Conservation (phyloP, 2,329 filamentous ascomycete genomes). For the Bipolaris cookei region DNA sequence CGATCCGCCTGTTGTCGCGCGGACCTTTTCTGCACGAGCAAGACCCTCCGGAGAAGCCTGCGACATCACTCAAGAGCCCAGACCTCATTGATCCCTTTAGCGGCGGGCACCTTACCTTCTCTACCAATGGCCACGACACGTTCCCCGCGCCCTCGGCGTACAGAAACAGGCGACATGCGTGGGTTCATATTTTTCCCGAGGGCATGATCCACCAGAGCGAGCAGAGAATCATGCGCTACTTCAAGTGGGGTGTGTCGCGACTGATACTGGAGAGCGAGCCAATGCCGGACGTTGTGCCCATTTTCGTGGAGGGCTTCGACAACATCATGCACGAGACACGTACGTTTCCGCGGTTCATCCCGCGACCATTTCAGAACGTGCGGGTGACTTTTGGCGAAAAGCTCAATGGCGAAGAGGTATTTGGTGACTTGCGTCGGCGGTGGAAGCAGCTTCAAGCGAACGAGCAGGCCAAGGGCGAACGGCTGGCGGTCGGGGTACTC, state of each 20-base stretch:
- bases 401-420: conserved; percentile 73
- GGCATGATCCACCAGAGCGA: conserved; percentile 90
- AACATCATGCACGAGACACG: conserved; percentile 86
- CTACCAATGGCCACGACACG: conserved; percentile 69
- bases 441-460: conserved; percentile 73
- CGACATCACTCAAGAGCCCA: conserved; percentile 35
- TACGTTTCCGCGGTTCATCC: conserved; percentile 78
- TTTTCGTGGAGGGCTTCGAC: conserved; percentile 92
- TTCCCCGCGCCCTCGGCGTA: conserved; percentile 77
- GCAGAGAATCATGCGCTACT: conserved; percentile 83
- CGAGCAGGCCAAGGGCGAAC: conserved; percentile 55
- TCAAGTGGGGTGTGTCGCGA: conserved; percentile 95
- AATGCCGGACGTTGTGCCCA: conserved; percentile 85
- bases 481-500: conserved; percentile 63
- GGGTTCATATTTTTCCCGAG: conserved; percentile 97
- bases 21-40: conserved; percentile 54
- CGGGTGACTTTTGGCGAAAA: conserved; percentile 79
- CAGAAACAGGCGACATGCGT: conserved; percentile 71
- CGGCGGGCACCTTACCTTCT: conserved; percentile 62
- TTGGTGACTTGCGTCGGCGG: conserved; percentile 75
- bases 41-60: conserved; percentile 31
- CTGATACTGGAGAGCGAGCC: conserved; percentile 89
- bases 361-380: conserved; percentile 73
- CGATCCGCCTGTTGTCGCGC: conserved; percentile 79
- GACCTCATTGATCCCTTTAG: conserved; percentile 62